Evolutionary conservation across 306 rosid species (phyloP), one percentile per base, ranked within the genome.

Genomic region (Prinsepia uniflora): DNA sequence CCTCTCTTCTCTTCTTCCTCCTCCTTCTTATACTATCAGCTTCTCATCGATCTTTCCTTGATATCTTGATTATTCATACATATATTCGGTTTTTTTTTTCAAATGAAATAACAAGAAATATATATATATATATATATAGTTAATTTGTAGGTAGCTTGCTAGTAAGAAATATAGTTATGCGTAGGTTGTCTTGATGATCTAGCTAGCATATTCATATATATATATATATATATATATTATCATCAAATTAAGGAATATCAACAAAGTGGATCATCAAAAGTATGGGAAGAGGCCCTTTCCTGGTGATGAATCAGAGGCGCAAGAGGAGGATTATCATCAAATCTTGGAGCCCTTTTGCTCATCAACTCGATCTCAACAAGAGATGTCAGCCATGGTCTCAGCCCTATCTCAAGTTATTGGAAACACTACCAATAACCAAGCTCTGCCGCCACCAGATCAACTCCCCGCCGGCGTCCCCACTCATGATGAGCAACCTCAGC

Each of bases 381-480:
- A 90, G 67, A 87, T 78, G 88, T 75, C 94, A 0, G 85, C 80
- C 20, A 86, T 90, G 88, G 94, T 90, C 4, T 87, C 87, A 1
- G 91, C 89, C 47, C 83, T 90, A 15, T 58, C 90, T 49, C 88
- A 88, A 81, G 93, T 90, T 61, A 86, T 90, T 49, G 87, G 90
- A 1, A 88, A 79, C 72, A 52, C 77, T 34, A 30, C 36, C 36
- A 4, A 72, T 19, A 46, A 49, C 30, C 76, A 50, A 14, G 40
- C 22, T 22, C 36, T 30, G 36, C 36, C 36, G 36, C 66, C 66
- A 40, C 10, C 34, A 22, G 7, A 5, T 45, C 80, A 80, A 2
- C 15, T 48, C 61, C 80, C 75, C 42, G 4, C 56, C 13, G 36
- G 19, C 74, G 6, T 7, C 55, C 11, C 36, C 66, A 61, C 1